phyloP scores from a whole-genome alignment of 495 filamentous ascomycete species.

The Ascobolus immersus region DNA sequence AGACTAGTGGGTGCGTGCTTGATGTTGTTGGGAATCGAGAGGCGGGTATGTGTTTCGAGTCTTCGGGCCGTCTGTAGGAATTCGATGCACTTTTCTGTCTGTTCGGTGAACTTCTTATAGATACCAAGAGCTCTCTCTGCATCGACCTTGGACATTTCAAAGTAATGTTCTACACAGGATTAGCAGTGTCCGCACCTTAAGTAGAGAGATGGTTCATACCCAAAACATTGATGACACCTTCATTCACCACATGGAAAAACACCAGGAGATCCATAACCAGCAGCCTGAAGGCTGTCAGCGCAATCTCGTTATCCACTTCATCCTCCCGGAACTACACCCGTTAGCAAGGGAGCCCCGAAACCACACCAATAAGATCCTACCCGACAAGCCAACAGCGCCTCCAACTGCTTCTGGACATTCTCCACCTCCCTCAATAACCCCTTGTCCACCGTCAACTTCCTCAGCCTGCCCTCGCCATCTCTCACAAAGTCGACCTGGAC shows the following conservation, averaged over 20 bases:
- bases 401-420: slow-evolving; percentile 69
- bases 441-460: slow-evolving; percentile 73
- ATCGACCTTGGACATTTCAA: slow-evolving; percentile 89
- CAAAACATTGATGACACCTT: slow-evolving; percentile 91
- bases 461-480: slow-evolving; percentile 53
- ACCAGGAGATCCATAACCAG: slow-evolving; percentile 73
- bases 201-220: slow-evolving; percentile 27
- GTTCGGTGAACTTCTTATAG: slow-evolving; percentile 76
- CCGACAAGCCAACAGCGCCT: slow-evolving; percentile 65
- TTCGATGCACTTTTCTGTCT: slow-evolving; percentile 77
- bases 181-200: slow-evolving; percentile 6
- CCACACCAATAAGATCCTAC: slow-evolving; percentile 23
- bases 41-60: slow-evolving; percentile 68
- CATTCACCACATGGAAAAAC: slow-evolving; percentile 86
- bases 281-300: slow-evolving; percentile 79
- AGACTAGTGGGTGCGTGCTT: slow-evolving; percentile 91
- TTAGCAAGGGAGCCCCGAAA: slow-evolving; percentile 6
- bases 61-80: slow-evolving; percentile 69
- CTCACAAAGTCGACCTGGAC: slow-evolving; percentile 79
- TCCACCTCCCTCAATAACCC: slow-evolving; percentile 83
- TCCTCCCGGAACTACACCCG: slow-evolving; percentile 44
- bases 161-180: slow-evolving; percentile 54
- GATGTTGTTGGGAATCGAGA: slow-evolving; percentile 90
- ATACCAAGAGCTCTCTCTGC: slow-evolving; percentile 78
- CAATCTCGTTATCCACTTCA: slow-evolving; percentile 93